These are phyloP conservation scores for Ogataea corticis DNA, from an alignment of 805 yeast genomes.

Conservation along the genomic window DNA sequence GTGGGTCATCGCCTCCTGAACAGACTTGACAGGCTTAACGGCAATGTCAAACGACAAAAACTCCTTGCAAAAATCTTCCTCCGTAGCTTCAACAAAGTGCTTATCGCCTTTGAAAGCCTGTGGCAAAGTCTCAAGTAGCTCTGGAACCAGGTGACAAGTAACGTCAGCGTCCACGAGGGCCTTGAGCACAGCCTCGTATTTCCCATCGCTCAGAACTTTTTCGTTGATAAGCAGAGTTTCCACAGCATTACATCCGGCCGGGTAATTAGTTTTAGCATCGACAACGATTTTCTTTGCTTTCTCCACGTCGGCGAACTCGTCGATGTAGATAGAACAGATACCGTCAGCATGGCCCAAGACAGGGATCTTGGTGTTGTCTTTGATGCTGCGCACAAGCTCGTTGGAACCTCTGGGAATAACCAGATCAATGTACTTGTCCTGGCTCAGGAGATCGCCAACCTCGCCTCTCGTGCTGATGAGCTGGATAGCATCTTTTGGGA, in stretches of 20 bases:
- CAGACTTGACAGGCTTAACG: constrained; percentile 57
- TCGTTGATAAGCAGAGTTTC: constrained; percentile 77
- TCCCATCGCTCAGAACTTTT: constrained; percentile 29
- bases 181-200: constrained; percentile 22
- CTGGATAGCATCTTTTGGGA: constrained; percentile 83
- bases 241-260: constrained; percentile 98
- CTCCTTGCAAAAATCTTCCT: constrained; percentile 78
- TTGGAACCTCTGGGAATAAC: constrained; percentile 99
- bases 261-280: constrained; percentile 93
- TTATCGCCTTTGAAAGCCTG: constrained; percentile 10
- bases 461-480: constrained; percentile 87
- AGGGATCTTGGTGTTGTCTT: constrained; percentile 88
- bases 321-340: constrained; percentile 84
- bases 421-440: constrained; percentile 88
- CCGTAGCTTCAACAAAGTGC: constrained; percentile 48
- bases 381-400: constrained; percentile 82
- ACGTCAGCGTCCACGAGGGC: constrained; percentile 66
- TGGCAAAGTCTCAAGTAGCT: constrained; percentile 39
- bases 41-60: constrained; percentile 83
- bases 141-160: constrained; percentile 64
- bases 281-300: constrained; percentile 76
- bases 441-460: constrained; percentile 78
- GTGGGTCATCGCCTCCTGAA: constrained; percentile 76
- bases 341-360: constrained; percentile 99
- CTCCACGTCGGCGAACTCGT: constrained; percentile 69